Base-by-base conservation (phyloP, 208 protist species). In the Acanthamoeba quina region DNA sequence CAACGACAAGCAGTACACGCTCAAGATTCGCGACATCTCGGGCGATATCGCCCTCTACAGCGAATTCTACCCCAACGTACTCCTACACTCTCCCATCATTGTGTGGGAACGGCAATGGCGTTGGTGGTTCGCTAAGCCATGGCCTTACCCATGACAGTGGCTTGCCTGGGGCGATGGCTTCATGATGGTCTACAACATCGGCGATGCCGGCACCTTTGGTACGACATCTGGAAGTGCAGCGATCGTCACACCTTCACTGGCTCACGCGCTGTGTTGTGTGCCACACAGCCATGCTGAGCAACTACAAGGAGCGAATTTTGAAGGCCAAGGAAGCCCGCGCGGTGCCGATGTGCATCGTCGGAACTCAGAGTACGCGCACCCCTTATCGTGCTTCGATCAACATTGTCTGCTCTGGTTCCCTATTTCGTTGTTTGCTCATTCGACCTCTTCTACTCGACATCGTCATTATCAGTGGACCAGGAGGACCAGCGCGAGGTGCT, bases 151-250 rank as follows among this genome's bases (percentile, higher is more conserved):
- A 13, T 10, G 11, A 31, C 70, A 78, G 70, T 78, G 70, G 70
- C 34, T 78, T 31, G 17, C 70, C 19, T 78, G 70, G 70, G 70
- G 70, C 21, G 44, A 88, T 37, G 78, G 78, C n/a, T 88, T 88
- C 52, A 54, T 88, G 19, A 31, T 62, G 52, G 44, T 88, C 29
- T 88, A 88, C 34, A 88, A 62, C 52, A 88, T 88, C 44, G 78
- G 41, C 24, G 78, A 88, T n/a, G 78, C 78, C 34, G 78, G 78
- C n/a, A 88, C 29, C 17, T 88, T 88, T 62, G 78, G 70, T 78
- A 78, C 44, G 44, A 3, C 44, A 10, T 49, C 44, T 13, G 1
- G 44, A 49, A 47, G 4, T 47, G 6, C 44, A 47, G 44, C 44
- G 6, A 41, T 41, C 3, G 37, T 3, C 37, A 41, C 37, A 41